Base-by-base conservation (phyloP, 1,284 basidiomycete species). In the Crucibulum cyathiforme region DNA sequence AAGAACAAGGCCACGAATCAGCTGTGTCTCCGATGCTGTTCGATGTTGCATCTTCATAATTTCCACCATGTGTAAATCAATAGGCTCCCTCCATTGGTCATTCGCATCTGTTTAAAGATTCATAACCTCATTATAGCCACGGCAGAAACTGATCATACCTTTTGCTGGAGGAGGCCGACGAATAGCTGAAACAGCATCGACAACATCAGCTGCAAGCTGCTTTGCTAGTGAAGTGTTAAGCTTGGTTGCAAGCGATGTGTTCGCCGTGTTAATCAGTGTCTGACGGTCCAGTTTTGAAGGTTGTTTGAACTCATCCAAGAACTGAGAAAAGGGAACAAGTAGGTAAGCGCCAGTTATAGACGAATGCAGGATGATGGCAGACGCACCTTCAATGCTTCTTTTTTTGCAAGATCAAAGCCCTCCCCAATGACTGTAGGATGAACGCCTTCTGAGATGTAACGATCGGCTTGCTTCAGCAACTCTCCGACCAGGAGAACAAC, bases 31-130 rank as follows among this genome's bases (percentile, higher is more conserved):
- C 48, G 95, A 96, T 60, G 98, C 96, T 55, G 93, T 96, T 72
- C 96, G 92, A 82, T 99, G 98, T 78, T 98, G 97, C 98, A 99
- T 99, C 84, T 99, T 99, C 97, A 99, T 99, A 69, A 99, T 91
- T 79, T 99, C 98, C 58, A 99, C 85, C 98, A 99, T 99, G 81
- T 99, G 97, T 63, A 99, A 81, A 81, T 99, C 98, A 73, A 99
- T 98, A 50, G 96, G 96, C 69, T 95, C 89, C 57, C 85, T 84
- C 81, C 86, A 90, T 68, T 90, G 86, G 66, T 89, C 88, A 64
- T 83, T 77, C 17, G 83, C 76, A 62, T 85, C 88, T 91, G 62
- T 52, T 58, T 36, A 60, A 63, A 66, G 65, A 69, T 60, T 61
- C 60, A 55, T 54, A 51, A 61, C 62, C 58, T 58, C 67, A 13